Evolutionary conservation across 202 grass and related monocot species (phyloP).

Genomic region (Carex arenaria): DNA sequence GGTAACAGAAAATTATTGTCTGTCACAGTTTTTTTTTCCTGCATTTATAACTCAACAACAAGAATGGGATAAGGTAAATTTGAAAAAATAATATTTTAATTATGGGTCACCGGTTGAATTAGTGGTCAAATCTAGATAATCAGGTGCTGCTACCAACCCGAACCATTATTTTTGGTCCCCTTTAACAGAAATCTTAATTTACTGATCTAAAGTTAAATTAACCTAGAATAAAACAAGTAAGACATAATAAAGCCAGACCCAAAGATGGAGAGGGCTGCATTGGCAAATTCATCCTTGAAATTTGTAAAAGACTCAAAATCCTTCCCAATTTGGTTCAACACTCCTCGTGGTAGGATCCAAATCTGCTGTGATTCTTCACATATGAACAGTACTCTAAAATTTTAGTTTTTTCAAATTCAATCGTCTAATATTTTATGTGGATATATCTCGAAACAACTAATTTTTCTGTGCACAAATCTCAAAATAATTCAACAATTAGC

Average conservation of each 20-base stretch:
- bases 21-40: neutral
- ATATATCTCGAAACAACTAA: too few relatives aligned
- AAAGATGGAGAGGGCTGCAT: constrained; percentile 48
- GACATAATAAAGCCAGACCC: constrained; percentile 94
- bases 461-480: too few relatives aligned
- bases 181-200: neutral
- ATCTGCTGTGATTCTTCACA: too few relatives aligned
- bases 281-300: constrained; percentile 79
- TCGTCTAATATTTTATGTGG: too few relatives aligned
- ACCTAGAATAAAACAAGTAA: constrained; percentile 3
- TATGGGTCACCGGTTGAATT: neutral
- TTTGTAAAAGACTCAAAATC: constrained; percentile 84
- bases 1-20: neutral
- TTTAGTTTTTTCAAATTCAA: too few relatives aligned
- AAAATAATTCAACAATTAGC: too few relatives aligned
- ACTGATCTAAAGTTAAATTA: neutral
- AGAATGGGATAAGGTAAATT: neutral
- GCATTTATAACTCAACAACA: neutral
- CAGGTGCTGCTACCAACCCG: neutral
- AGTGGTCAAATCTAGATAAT: neutral
- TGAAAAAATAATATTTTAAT: neutral
- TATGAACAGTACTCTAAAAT: too few relatives aligned
- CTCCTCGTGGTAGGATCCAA: too few relatives aligned
- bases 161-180: neutral
- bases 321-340: constrained; percentile 81